Base-by-base conservation (phyloP, 1,284 basidiomycete genomes). In the Apiotrichum gracile region DNA sequence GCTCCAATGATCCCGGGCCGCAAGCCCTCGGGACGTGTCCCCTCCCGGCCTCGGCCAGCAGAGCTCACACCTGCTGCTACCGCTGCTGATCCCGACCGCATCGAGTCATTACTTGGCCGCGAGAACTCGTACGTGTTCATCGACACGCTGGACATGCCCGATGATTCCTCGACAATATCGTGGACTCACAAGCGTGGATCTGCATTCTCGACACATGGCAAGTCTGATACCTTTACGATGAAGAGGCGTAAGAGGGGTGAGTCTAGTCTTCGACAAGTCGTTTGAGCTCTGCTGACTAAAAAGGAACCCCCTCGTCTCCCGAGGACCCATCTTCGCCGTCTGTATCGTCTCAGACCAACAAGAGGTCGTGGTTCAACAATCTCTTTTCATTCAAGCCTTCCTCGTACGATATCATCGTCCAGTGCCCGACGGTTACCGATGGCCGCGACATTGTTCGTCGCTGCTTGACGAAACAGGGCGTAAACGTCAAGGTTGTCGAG, bases 351-450 rank as follows among this genome's bases (percentile, higher is more conserved):
- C 43, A 48, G 21, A 40, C 51, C 17, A 44, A 68, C 34, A 87
- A 86, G 70, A 83, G 86, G 45, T 84, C 83, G 53, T 97, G 93
- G 93, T 84, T 97, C 61, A 83, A 84, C 49, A 87, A 86, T 59
- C 81, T 96, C 43, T 94, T 97, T 81, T 87, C 84, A 67, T 86
- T 89, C 78, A 89, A 86, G 66, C 84, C 88, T 0, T 78, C 82
- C 17, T 80, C 78, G 16, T 85, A 84, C 70, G 72, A 69, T 5
- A 56, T 77, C 29, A 60, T 69, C 49, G 41, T 58, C n/a, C 41
- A 47, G 24, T 72, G 70, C 13, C 62, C 62, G 38, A 72, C 68
- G 51, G 66, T 74, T 46, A 61, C 62, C 31, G 67, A 65, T 21
- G 70, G 71, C 24, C 61, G 65, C 33, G 69, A 69, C 49, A 49